These are phyloP conservation scores for Tetracladium setigerum DNA, from an alignment of 495 filamentous ascomycete genomes.

Conservation along the genomic window DNA sequence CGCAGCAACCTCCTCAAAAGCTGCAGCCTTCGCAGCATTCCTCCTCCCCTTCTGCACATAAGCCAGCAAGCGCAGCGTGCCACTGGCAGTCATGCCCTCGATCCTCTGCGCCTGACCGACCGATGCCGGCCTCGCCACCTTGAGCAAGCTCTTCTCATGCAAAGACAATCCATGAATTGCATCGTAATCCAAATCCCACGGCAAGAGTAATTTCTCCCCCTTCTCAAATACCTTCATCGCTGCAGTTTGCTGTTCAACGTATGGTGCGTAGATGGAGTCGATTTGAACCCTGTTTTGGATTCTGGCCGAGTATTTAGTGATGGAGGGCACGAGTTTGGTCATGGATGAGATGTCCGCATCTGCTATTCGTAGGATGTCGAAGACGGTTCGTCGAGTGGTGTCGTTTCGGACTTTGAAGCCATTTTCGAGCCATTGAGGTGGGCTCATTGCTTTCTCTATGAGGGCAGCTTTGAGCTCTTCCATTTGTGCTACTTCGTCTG, in stretches of 20 bases:
- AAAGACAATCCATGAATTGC: constrained; percentile 62
- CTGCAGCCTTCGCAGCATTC: constrained; percentile 2
- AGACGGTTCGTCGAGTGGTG: constrained; percentile 52
- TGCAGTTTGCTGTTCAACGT: constrained; percentile 60
- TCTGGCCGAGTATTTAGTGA: constrained; percentile 39
- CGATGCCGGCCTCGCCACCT: constrained; percentile 64
- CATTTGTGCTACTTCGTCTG: constrained; percentile 53
- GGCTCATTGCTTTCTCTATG: constrained; percentile 39
- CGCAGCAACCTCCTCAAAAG: constrained; percentile 9
- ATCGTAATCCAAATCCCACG: constrained; percentile 71
- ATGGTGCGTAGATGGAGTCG: constrained; percentile 78
- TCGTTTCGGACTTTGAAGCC: constrained; percentile 63
- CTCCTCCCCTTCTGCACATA: constrained; percentile 30
- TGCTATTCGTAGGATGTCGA: constrained; percentile 65
- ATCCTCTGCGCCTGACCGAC: constrained; percentile 83
- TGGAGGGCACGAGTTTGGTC: constrained; percentile 41
- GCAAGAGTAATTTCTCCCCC: constrained; percentile 70
- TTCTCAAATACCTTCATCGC: constrained; percentile 57
- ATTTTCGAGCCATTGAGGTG: constrained; percentile 55
- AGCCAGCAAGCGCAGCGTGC: constrained; percentile 47
- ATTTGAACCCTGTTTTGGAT: constrained; percentile 64
- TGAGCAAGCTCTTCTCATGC: constrained; percentile 68
- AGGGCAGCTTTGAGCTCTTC: constrained; percentile 56
- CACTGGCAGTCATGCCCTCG: constrained; percentile 67
- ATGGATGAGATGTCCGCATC: constrained; percentile 49